phyloP scores from a whole-genome alignment of 2,329 filamentous ascomycete species.

The Aspergillus fumigatiaffinis region DNA sequence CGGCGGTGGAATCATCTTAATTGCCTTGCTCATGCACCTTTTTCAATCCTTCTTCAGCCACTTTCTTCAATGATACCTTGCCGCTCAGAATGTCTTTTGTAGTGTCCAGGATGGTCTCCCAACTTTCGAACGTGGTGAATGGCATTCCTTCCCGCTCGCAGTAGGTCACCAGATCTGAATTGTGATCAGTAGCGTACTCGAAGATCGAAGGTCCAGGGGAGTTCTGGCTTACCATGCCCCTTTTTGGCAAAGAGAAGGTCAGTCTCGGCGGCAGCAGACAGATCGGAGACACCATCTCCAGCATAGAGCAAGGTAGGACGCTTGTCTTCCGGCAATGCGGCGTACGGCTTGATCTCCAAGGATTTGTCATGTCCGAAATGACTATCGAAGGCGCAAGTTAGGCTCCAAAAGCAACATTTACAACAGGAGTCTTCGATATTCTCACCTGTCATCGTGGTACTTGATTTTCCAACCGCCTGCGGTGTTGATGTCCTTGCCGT shows the following conservation, averaged over 20 bases:
- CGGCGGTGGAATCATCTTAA: not conserved
- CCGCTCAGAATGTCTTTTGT: constrained; percentile 75
- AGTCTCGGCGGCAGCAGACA: constrained; percentile 88
- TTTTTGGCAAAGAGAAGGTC: constrained; percentile 92
- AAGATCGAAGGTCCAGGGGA: not conserved
- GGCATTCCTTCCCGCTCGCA: constrained; percentile 81
- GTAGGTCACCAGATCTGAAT: constrained; percentile 75
- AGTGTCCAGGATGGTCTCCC: constrained; percentile 70
- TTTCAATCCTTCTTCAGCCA: constrained; percentile 52
- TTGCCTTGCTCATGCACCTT: constrained; percentile 6
- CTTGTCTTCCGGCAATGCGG: constrained; percentile 58
- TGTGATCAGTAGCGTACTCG: constrained; percentile 10
- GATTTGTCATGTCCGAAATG: constrained; percentile 97
- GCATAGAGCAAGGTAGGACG: constrained; percentile 89
- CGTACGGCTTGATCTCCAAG: constrained; percentile 81
- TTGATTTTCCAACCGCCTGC: constrained; percentile 81
- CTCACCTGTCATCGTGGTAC: constrained; percentile 79
- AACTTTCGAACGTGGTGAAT: constrained; percentile 83
- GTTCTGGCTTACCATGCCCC: constrained; percentile 62
- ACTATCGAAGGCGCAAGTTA: constrained; percentile 38
- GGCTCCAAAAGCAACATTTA: constrained; percentile 1
- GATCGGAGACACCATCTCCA: constrained; percentile 87
- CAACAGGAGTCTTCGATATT: not conserved
- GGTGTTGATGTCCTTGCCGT: constrained; percentile 70
- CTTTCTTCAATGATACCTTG: constrained; percentile 65